Percentiles rank a stretch among this genome's conserved stretches.
These are phyloP conservation scores for Mucuna pruriens DNA, from an alignment of 306 rosid species.

Conservation along the genomic window DNA sequence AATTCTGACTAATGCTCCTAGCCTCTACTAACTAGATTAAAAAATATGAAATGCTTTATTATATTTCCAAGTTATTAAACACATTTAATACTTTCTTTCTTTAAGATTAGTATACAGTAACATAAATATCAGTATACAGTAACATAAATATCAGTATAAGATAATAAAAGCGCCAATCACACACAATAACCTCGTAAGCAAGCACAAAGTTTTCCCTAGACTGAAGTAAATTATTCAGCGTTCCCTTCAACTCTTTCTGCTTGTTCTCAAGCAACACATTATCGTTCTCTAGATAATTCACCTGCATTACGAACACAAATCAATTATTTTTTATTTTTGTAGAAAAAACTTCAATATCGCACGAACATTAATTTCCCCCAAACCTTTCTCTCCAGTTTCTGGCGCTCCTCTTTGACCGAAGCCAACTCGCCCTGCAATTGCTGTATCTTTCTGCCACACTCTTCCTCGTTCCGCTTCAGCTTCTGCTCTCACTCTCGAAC, in stretches of 20 bases:
- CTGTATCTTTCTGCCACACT: constrained; percentile 59
- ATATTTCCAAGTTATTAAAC: neutral
- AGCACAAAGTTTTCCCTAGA: constrained; percentile 61
- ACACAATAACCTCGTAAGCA: constrained; percentile 68
- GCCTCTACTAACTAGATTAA: neutral
- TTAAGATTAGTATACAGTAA: neutral
- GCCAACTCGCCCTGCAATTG: constrained; percentile 63
- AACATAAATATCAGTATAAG: neutral
- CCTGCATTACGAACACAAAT: constrained; percentile 46
- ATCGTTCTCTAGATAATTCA: constrained; percentile 64
- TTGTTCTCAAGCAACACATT: constrained; percentile 71
- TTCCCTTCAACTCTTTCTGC: constrained; percentile 69
- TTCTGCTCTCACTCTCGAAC: constrained; percentile 55
- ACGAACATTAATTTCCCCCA: neutral
- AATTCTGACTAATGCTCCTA: neutral
- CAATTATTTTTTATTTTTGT: neutral
- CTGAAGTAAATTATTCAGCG: constrained; percentile 60
- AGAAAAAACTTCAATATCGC: neutral
- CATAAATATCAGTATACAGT: neutral
- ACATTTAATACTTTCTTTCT: neutral
- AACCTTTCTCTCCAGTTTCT: constrained; percentile 68
- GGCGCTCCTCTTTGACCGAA: constrained; percentile 57
- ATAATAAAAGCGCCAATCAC: neutral
- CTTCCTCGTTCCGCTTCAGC: constrained; percentile 75
- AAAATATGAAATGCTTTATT: neutral